Conservation (phyloP, 176 grass and related monocot genomes). For the Chloris gayana region DNA sequence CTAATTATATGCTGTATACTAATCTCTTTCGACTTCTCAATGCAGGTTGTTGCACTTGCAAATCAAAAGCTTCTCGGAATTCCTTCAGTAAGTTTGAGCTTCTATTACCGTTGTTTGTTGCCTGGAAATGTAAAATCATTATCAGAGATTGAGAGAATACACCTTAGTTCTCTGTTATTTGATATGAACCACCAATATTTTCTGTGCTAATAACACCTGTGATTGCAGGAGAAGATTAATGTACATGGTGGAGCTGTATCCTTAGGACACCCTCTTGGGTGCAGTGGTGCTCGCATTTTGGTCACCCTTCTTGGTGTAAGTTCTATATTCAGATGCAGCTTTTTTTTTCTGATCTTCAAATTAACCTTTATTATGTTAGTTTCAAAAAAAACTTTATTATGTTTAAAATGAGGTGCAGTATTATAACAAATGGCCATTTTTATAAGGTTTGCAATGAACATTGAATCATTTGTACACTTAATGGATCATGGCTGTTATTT, state of each 20-base stretch:
- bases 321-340: slow-evolving; percentile 11
- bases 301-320: slow-evolving; percentile 88
- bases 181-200: not conserved
- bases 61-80: slow-evolving; percentile 96
- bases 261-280: slow-evolving; percentile 90
- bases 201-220: not conserved
- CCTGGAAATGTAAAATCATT: no score
- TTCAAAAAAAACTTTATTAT: no score
- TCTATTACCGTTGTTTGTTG: no score
- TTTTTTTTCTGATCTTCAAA: slow-evolving; percentile 22
- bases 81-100: slow-evolving; percentile 65
- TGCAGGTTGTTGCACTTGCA: slow-evolving; percentile 89
- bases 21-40: slow-evolving; percentile 32
- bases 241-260: slow-evolving; percentile 93
- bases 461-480: not conserved
- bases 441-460: not conserved
- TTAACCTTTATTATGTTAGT: not conserved
- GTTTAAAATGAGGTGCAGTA: not conserved
- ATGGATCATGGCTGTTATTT: not conserved
- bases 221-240: slow-evolving; percentile 82
- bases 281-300: slow-evolving; percentile 88
- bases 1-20: not conserved
- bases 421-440: not conserved
- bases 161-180: not conserved
- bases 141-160: no score